Conservation (phyloP, 2,329 filamentous ascomycete species). For the Xylariaceae sp. region DNA sequence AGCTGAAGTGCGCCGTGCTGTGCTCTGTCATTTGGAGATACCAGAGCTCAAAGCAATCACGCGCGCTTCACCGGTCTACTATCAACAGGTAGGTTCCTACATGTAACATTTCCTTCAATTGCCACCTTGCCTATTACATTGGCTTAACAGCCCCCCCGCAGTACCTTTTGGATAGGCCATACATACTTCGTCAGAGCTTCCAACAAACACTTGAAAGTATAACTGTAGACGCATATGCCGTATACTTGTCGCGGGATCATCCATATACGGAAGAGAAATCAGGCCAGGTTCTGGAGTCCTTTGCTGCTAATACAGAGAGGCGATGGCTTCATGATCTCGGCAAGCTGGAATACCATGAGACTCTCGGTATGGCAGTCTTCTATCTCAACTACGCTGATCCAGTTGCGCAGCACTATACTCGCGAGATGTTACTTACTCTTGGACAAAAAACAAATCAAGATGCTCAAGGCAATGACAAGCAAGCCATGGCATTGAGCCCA, state of each 20-base stretch:
- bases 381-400: background rate
- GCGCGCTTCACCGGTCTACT: conserved; percentile 24
- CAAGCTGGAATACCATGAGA: background rate
- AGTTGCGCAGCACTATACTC: background rate
- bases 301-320: background rate
- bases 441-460: background rate
- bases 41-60: conserved; percentile 20
- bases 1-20: conserved; percentile 21
- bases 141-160: too few relatives aligned
- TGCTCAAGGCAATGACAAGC: background rate
- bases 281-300: background rate
- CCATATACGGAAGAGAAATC: background rate
- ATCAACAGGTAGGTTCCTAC: too few relatives aligned
- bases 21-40: conserved; percentile 21
- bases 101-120: too few relatives aligned
- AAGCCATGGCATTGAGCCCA: conserved; percentile 4
- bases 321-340: background rate
- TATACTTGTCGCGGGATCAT: background rate
- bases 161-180: conserved; percentile 21
- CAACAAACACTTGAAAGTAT: conserved; percentile 16
- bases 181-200: conserved; percentile 19
- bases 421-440: background rate
- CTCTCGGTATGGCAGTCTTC: background rate
- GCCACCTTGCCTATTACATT: too few relatives aligned
- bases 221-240: background rate